phyloP scores from a whole-genome alignment of 176 grass and related monocot genomes.

The Coix lacrymajobi region DNA sequence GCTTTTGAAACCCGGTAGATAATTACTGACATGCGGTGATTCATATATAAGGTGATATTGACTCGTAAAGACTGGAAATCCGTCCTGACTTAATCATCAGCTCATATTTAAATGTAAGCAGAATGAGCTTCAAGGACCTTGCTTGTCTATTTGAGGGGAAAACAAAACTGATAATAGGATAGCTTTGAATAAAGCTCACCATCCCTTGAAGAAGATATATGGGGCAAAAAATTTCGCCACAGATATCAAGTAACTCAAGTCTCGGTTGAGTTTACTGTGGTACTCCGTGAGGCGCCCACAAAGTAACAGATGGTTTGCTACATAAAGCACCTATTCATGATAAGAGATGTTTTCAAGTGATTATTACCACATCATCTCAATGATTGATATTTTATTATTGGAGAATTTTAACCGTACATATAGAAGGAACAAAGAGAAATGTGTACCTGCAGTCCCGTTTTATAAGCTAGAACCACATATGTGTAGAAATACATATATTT shows the following conservation, averaged over 20 bases:
- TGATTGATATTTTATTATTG: not conserved
- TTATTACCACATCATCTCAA: not conserved
- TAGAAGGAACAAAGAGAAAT: not conserved
- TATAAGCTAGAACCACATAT: slow-evolving; percentile 40
- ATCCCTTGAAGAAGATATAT: not conserved
- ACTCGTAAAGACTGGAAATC: not conserved
- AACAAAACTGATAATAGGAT: not conserved
- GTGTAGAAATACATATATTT: slow-evolving; percentile 4
- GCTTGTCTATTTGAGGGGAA: not conserved
- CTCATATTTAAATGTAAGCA: not conserved
- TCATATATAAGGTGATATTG: not conserved
- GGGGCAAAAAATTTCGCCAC: slow-evolving; percentile 20
- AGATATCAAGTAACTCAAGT: slow-evolving; percentile 20
- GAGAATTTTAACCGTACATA: not conserved
- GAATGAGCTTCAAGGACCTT: not conserved
- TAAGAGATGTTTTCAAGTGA: not conserved
- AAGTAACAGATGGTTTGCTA: not conserved
- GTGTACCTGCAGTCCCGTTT: slow-evolving; percentile 35
- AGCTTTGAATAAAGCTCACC: not conserved
- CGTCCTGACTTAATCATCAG: not conserved
- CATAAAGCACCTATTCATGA: slow-evolving; percentile 17
- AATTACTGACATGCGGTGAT: not conserved
- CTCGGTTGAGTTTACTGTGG: not conserved
- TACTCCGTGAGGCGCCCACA: not conserved
- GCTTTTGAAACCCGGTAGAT: not conserved